Evolutionary conservation across 805 yeast genomes (phyloP).

Genomic region (Spathaspora arborariae): DNA sequence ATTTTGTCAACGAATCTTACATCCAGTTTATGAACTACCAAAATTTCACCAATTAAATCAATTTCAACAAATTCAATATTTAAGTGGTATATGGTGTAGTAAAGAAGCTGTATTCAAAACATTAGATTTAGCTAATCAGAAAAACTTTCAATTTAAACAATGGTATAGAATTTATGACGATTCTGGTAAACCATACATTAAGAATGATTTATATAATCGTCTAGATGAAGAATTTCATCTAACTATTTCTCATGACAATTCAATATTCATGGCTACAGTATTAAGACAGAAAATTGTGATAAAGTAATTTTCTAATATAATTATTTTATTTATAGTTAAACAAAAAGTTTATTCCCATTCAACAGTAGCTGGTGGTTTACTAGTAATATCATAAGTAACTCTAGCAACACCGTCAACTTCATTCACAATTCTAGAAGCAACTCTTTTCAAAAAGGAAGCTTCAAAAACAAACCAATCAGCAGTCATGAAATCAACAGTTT

Average conservation of each 20-base stretch:
- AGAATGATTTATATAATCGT: constrained; percentile 22
- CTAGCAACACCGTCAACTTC: constrained; percentile 99
- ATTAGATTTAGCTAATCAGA: constrained; percentile 47
- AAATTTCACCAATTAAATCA: constrained; percentile 22
- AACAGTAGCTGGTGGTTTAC: constrained; percentile 99
- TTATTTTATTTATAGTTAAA: not conserved
- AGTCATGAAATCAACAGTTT: constrained; percentile 98
- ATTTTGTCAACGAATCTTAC: constrained; percentile 47
- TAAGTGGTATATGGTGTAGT: constrained; percentile 65
- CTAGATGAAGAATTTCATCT: constrained; percentile 47
- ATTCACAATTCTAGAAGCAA: constrained; percentile 93
- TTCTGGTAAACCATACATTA: constrained; percentile 44
- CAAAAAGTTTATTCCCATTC: constrained; percentile 83
- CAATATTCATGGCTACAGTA: constrained; percentile 53
- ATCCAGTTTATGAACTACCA: constrained; percentile 41
- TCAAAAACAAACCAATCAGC: constrained; percentile 98
- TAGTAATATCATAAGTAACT: constrained; percentile 97
- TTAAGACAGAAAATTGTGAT: constrained; percentile 31
- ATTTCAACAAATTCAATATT: constrained; percentile 21
- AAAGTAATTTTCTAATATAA: not conserved
- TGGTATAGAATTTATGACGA: constrained; percentile 51
- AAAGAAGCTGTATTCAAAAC: constrained; percentile 74
- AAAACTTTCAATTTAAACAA: constrained; percentile 47
- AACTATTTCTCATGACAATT: constrained; percentile 66
- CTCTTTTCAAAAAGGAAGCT: constrained; percentile 85